phyloP scores from a whole-genome alignment of 805 yeast species.

The Candida corydali region DNA sequence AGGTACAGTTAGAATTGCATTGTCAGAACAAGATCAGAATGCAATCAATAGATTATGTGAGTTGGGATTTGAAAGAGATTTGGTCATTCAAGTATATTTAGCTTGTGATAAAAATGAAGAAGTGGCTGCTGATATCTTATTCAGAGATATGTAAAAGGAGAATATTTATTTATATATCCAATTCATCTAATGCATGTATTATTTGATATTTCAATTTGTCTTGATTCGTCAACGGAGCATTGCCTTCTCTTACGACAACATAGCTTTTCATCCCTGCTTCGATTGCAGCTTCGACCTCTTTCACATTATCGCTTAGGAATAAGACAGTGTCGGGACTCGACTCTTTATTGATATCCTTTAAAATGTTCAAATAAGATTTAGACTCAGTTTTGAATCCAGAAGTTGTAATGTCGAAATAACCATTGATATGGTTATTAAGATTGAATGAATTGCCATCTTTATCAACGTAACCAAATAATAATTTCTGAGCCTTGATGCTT shows the following conservation, averaged over 20 bases:
- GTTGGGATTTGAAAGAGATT: conserved; percentile 84
- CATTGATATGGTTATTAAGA: conserved; percentile 50
- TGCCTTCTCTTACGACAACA: conserved; percentile 74
- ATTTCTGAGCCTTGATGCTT: conserved; percentile 78
- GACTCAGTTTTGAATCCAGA: conserved; percentile 67
- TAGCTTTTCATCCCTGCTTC: conserved; percentile 56
- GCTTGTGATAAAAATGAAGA: conserved; percentile 98
- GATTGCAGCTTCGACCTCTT: conserved; percentile 73
- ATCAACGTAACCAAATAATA: conserved; percentile 64
- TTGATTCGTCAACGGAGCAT: conserved; percentile 43
- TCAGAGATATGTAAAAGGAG: conserved; percentile 40
- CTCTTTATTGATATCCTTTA: conserved; percentile 38
- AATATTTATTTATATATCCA: conserved; percentile 4
- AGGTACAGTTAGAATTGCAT: conserved; percentile 48
- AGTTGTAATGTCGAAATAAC: conserved; percentile 82
- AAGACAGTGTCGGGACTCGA: conserved; percentile 35
- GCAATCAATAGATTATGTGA: conserved; percentile 90
- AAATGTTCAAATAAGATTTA: conserved; percentile 56
- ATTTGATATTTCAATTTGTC: conserved; percentile 22
- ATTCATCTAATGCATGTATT: conserved; percentile 16
- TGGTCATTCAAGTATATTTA: conserved; percentile 89
- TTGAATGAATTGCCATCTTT: conserved; percentile 34
- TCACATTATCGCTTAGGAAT: conserved; percentile 77
- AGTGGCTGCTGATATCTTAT: conserved; percentile 87
- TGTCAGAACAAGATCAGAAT: conserved; percentile 79